Evolutionary conservation across 345 rosid species (phyloP).

Genomic region (Pugionium dolabratum): DNA sequence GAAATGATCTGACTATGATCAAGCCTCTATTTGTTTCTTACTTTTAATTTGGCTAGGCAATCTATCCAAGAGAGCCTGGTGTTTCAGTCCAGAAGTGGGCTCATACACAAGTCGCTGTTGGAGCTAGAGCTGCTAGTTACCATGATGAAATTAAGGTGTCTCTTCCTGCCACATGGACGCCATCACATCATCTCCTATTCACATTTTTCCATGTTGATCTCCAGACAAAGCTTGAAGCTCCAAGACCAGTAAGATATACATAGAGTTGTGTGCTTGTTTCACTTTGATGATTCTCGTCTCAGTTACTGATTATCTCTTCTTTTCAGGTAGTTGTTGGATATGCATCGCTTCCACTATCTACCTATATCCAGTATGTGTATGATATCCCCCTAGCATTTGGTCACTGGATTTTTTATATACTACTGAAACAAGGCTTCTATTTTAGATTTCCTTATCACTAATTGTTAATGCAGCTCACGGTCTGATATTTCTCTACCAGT

Average conservation of each 20-base stretch:
- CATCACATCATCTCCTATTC: slow-evolving; percentile 89
- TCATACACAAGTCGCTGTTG: slow-evolving; percentile 91
- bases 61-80: slow-evolving; percentile 83
- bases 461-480: slow-evolving; percentile 60
- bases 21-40: slow-evolving; percentile 34
- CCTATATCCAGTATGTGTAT: slow-evolving; percentile 81
- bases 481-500: slow-evolving; percentile 95
- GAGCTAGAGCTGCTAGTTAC: slow-evolving; percentile 79
- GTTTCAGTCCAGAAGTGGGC: slow-evolving; percentile 73
- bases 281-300: slow-evolving; percentile 26
- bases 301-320: slow-evolving; percentile 18
- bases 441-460: slow-evolving; percentile 24
- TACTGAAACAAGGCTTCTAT: slow-evolving; percentile 23
- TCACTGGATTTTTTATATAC: slow-evolving; percentile 16
- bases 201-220: slow-evolving; percentile 97
- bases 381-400: slow-evolving; percentile 18
- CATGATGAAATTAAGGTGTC: slow-evolving; percentile 92
- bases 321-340: slow-evolving; percentile 89
- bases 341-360: slow-evolving; percentile 86
- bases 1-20: slow-evolving; percentile 8
- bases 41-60: slow-evolving; percentile 59
- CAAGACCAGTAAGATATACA: slow-evolving; percentile 76
- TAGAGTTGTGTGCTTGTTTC: slow-evolving; percentile 28
- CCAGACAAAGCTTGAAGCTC: slow-evolving; percentile 96
- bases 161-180: slow-evolving; percentile 93